phyloP scores from a whole-genome alignment of 2,329 filamentous ascomycete species.

The Colletotrichum sp. region DNA sequence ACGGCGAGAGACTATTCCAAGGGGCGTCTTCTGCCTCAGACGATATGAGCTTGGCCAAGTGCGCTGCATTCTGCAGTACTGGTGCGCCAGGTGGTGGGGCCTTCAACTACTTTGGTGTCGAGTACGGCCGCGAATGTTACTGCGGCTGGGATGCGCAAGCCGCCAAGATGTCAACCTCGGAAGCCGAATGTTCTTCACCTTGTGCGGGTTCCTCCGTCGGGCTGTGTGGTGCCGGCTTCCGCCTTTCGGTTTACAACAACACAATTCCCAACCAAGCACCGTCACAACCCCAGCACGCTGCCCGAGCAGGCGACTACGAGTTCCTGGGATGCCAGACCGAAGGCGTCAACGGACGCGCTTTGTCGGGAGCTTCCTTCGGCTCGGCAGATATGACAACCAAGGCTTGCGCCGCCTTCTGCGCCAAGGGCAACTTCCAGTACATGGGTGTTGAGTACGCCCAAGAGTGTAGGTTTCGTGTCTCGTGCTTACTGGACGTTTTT shows the following conservation, averaged over 20 bases:
- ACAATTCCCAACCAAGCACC: constrained; percentile 16
- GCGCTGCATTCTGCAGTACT: constrained; percentile 27
- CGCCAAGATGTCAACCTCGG: constrained; percentile 13
- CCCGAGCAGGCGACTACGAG: constrained; percentile 19
- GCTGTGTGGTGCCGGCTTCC: constrained; percentile 21
- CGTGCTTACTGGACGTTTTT: constrained; percentile 18
- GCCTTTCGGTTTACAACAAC: constrained; percentile 28
- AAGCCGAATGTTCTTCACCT: constrained; percentile 22
- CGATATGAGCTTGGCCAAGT: constrained; percentile 26
- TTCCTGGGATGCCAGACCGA: constrained; percentile 27
- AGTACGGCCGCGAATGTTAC: constrained; percentile 27
- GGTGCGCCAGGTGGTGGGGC: constrained; percentile 17
- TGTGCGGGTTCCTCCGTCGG: constrained; percentile 17
- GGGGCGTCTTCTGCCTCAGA: constrained; percentile 18
- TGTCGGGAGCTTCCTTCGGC: constrained; percentile 17
- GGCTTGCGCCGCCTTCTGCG: constrained; percentile 28
- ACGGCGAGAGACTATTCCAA: constrained; percentile 18
- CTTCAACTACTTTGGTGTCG: constrained; percentile 30
- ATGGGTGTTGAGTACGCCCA: constrained; percentile 31
- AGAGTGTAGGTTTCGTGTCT: constrained; percentile 24
- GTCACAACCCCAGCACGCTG: constrained; percentile 15
- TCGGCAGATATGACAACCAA: constrained; percentile 29
- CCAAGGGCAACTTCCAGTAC: constrained; percentile 18
- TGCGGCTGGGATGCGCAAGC: constrained; percentile 24
- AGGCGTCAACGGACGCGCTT: constrained; percentile 22